phyloP scores from a whole-genome alignment of 441 rosid species.

The Brassica balearica region DNA sequence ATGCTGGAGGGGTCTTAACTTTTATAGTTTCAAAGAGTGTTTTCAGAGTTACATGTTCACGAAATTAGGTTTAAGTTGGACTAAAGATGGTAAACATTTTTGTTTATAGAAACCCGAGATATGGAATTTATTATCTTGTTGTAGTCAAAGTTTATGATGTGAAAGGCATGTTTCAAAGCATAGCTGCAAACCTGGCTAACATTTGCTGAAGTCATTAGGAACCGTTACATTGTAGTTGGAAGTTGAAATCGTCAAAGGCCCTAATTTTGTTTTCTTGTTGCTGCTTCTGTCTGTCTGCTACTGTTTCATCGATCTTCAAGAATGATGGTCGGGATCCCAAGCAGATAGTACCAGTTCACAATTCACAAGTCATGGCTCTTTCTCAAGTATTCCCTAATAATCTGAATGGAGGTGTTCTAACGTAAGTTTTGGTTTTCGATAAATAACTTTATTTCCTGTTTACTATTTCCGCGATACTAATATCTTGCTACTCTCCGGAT shows the following conservation, averaged over 20 bases:
- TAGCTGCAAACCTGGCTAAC: slow-evolving; percentile 29
- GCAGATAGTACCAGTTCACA: slow-evolving; percentile 73
- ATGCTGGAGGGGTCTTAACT: slow-evolving; percentile 22
- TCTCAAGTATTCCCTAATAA: slow-evolving; percentile 90
- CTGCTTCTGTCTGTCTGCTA: slow-evolving; percentile 44
- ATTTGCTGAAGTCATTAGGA: slow-evolving; percentile 16
- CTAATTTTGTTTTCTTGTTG: slow-evolving; percentile 36
- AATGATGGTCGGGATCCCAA: slow-evolving; percentile 78
- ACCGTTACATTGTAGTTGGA: slow-evolving; percentile 26
- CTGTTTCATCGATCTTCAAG: slow-evolving; percentile 53
- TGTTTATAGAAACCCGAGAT: slow-evolving; percentile 14
- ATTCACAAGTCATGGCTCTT: slow-evolving; percentile 87
- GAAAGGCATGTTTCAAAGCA: slow-evolving; percentile 28
- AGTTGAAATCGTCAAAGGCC: slow-evolving; percentile 37
- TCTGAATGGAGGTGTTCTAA: slow-evolving; percentile 72
- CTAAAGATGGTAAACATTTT: slow-evolving; percentile 18
- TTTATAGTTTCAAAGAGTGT: slow-evolving; percentile 6
- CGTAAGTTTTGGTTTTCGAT: slow-evolving; percentile 64
- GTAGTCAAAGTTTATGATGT: slow-evolving; percentile 19
- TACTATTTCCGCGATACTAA: slow-evolving; percentile 38
- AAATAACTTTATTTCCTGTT: slow-evolving; percentile 25
- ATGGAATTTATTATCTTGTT: slow-evolving; percentile 15
- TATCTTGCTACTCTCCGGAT: slow-evolving; percentile 46
- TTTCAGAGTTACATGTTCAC: slow-evolving; percentile 28
- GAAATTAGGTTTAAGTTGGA: slow-evolving; percentile 20